Percentiles rank a stretch among this genome's conserved stretches.
Evolutionary conservation across 345 rosid genomes (phyloP).

Genomic region (Odontarrhena argentea): DNA sequence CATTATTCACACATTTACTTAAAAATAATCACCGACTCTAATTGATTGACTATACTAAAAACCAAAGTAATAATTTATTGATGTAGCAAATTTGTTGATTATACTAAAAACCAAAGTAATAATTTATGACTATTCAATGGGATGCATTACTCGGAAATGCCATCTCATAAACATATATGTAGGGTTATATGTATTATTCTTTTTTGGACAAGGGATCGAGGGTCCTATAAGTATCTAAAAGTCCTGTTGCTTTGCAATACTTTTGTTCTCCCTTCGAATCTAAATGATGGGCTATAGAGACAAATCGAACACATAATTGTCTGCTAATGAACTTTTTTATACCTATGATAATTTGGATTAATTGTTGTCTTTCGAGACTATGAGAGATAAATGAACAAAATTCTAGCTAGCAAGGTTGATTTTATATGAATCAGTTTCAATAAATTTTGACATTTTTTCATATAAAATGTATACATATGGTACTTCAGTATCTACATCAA

Average conservation of each 20-base stretch:
- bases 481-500: no score
- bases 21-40: slow-evolving; percentile 31
- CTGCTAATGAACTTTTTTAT: slow-evolving; percentile 20
- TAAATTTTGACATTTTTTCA: background rate
- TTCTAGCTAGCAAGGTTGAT: background rate
- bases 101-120: slow-evolving; percentile 1
- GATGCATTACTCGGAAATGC: slow-evolving; percentile 28
- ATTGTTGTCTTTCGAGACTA: background rate
- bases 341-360: slow-evolving; percentile 5
- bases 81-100: slow-evolving; percentile 22
- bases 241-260: slow-evolving; percentile 33
- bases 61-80: background rate
- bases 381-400: background rate
- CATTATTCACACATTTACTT: slow-evolving; percentile 34
- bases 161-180: slow-evolving; percentile 27
- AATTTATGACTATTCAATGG: background rate
- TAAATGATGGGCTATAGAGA: slow-evolving; percentile 32
- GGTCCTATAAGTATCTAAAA: slow-evolving; percentile 22
- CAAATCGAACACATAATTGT: slow-evolving; percentile 27
- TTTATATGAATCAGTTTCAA: background rate
- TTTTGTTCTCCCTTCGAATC: slow-evolving; percentile 19
- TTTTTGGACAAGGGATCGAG: slow-evolving; percentile 17
- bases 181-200: slow-evolving; percentile 34
- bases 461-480: no score
- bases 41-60: slow-evolving; percentile 1